Evolutionary conservation across 2,329 filamentous ascomycete genomes (phyloP), one percentile per base, ranked within the genome.

Genomic region (Claviceps africana): DNA sequence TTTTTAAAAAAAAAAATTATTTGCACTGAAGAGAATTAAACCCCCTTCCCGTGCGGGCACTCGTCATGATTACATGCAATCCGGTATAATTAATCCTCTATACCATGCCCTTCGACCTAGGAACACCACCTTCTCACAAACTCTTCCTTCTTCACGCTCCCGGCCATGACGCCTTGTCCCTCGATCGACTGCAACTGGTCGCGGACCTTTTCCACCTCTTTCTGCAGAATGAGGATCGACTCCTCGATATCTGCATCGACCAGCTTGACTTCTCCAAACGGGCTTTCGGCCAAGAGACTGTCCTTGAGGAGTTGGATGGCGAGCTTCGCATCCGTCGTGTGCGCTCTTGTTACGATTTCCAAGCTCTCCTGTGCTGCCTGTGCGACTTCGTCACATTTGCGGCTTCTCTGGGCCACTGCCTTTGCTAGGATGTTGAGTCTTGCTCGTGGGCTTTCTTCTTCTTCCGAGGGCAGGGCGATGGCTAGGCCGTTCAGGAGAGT

Each of bases 201-300:
- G 46, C 61, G 63, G 0, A 72, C 62, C 52, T 67, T 67, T 2
- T 65, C 65, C 46, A 76, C 65, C 61, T 77, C 75, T 48, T 71
- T 66, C 1, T 62, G 61, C 51, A 78, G 57, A 11, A 76, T 67
- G 0, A 62, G 61, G n/a, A 81, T 72, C 1, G 72, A 74, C 2
- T 63, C 67, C 52, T 78, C 73, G 39, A 79, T 72, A 30, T 78
- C 75, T 0, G 73, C 69, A 56, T 82, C 78, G 6, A 72, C 64
- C 6, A 82, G 68, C 43, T 66, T 67, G 4, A 78, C 69, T n/a
- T 68, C 61, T 0, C 67, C 67, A 58, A 70, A 78, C 4, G 70
- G 64, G 31, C 71, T 77, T 57, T 81, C 77, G 0, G 74, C 74
- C 1, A 80, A 63, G 1, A 81, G 63, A 42, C 72, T 77, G 53